These are phyloP conservation scores for Pseudopediastrum boryanum DNA, from an alignment of 139 green algal genomes.

Conservation along the genomic window DNA sequence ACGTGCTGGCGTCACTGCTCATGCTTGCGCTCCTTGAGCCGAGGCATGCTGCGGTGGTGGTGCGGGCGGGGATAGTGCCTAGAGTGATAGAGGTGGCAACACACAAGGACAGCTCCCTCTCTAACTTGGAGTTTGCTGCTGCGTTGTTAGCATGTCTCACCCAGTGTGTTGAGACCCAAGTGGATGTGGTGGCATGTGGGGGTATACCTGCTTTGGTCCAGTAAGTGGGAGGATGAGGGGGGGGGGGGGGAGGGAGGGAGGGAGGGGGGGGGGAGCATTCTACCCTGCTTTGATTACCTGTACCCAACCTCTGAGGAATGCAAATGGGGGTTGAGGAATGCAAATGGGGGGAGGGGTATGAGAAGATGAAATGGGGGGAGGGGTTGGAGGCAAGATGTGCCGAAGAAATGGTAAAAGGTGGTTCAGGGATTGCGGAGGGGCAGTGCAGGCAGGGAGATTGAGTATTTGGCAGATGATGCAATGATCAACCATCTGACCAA, in stretches of 20 bases:
- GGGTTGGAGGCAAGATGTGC: background rate
- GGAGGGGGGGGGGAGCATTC: no score
- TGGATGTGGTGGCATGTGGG: constrained; percentile 37
- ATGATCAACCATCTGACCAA: no score
- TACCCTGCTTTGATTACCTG: background rate
- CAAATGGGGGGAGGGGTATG: no score
- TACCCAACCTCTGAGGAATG: background rate
- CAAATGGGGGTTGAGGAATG: background rate
- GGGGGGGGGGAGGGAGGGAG: no score
- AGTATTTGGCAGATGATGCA: no score
- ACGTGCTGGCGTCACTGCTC: constrained; percentile 45
- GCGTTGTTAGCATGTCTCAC: constrained; percentile 45
- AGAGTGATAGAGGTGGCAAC: background rate
- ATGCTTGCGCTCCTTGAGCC: constrained; percentile 47
- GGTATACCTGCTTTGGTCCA: constrained; percentile 35
- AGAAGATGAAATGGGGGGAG: background rate
- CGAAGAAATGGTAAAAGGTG: no score
- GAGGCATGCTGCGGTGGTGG: constrained; percentile 50
- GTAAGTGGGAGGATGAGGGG: background rate
- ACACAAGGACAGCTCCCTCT: background rate
- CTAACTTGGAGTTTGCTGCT: constrained; percentile 42
- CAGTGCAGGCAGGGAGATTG: no score
- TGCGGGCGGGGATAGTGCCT: constrained; percentile 20
- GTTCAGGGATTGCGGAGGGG: no score
- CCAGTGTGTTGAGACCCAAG: constrained; percentile 32